These are phyloP conservation scores for Enterocytospora artemiae DNA, from an alignment of 371 early-diverging fungal genomes.

Conservation along the genomic window DNA sequence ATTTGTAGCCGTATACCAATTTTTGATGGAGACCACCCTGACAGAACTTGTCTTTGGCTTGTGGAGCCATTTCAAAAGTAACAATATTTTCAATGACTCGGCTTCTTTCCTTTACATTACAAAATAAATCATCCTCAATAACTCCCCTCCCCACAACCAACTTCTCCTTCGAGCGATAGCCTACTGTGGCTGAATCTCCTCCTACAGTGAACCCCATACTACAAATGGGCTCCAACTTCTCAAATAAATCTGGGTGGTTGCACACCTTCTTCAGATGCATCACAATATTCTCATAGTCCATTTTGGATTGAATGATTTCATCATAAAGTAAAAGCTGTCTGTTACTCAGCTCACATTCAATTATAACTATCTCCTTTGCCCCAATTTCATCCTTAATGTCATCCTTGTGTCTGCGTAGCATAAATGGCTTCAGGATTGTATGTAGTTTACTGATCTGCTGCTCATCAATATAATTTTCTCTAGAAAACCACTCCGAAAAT, in stretches of 20 bases:
- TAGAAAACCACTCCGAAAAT: conserved; percentile 83
- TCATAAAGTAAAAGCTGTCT: conserved; percentile 63
- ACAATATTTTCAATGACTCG: background rate
- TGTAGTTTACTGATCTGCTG: conserved; percentile 77
- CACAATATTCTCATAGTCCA: conserved; percentile 69
- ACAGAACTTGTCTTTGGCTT: too few species aligned
- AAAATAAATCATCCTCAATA: background rate
- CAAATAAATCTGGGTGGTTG: conserved; percentile 92
- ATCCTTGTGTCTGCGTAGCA: conserved; percentile 85
- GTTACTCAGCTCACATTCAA: conserved; percentile 70
- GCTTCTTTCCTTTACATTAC: background rate
- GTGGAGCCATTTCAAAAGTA: too few species aligned
- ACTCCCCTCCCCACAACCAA: background rate
- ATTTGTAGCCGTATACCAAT: too few species aligned
- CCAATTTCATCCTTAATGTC: conserved; percentile 86
- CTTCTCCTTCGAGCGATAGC: background rate
- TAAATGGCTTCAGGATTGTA: conserved; percentile 90
- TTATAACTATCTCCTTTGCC: conserved; percentile 66
- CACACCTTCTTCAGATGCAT: conserved; percentile 95
- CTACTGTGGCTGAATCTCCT: conserved; percentile 5
- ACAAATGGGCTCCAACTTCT: conserved; percentile 63
- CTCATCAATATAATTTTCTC: conserved; percentile 76
- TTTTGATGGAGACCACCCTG: too few species aligned
- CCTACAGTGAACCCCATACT: conserved; percentile 39
- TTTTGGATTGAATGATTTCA: conserved; percentile 37